A percentile compares a stretch with the other conserved stretches of the same genome.
phyloP scores from a whole-genome alignment of 352 stramenopile species.

The Phytophthora hibernalis region DNA sequence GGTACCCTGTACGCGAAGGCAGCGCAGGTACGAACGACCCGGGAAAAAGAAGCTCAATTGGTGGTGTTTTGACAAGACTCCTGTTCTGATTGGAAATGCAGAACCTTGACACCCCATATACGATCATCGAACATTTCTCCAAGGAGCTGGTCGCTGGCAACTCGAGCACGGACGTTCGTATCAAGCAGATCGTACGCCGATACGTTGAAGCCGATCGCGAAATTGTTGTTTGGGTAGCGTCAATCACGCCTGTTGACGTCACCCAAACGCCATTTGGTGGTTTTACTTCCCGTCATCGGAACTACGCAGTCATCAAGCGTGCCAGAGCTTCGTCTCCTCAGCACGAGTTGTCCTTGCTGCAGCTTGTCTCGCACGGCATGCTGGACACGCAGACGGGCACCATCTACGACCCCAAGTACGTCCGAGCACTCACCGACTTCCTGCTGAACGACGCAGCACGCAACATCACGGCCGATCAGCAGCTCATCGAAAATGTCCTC shows the following conservation, averaged over 20 bases:
- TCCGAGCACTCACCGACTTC: constrained; percentile 54
- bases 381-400: constrained; percentile 46
- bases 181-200: constrained; percentile 68
- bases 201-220: constrained; percentile 68
- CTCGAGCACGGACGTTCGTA: constrained; percentile 55
- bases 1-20: constrained; percentile 43
- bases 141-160: constrained; percentile 62
- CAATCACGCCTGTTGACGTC: constrained; percentile 59
- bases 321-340: constrained; percentile 37
- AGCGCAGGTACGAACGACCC: constrained; percentile 26
- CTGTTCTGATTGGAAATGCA: constrained; percentile 5
- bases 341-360: constrained; percentile 52
- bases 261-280: constrained; percentile 42
- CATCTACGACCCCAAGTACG: constrained; percentile 43
- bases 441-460: constrained; percentile 44
- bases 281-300: constrained; percentile 52
- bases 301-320: constrained; percentile 65
- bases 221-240: constrained; percentile 65
- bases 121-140: constrained; percentile 63
- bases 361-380: constrained; percentile 58
- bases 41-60: not conserved
- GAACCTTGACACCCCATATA: constrained; percentile 52
- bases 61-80: not conserved
- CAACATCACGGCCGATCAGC: constrained; percentile 47
- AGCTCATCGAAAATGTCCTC: constrained; percentile 65